Evolutionary conservation across 192 early-diverging fungal genomes (phyloP).

Genomic region (Gamsiella multidivaricata): DNA sequence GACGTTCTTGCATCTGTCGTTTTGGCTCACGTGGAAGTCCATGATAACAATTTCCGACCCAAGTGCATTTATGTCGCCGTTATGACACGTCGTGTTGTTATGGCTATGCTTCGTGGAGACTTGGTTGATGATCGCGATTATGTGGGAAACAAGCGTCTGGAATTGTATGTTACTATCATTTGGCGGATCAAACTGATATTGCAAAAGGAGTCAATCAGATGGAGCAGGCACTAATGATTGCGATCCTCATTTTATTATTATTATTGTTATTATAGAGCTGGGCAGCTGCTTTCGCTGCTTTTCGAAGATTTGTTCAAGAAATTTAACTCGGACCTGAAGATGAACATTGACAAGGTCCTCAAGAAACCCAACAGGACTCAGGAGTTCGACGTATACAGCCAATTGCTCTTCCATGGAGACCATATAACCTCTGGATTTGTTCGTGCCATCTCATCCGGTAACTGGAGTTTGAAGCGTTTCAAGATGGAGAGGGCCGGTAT

Average conservation of each 20-base stretch:
- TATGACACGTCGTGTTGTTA: slow-evolving; percentile 92
- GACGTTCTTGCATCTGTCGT: slow-evolving; percentile 89
- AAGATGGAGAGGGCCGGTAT: slow-evolving; percentile 99
- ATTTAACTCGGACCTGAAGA: slow-evolving; percentile 88
- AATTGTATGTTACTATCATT: slow-evolving; percentile 76
- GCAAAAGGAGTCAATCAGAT: not conserved
- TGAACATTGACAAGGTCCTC: slow-evolving; percentile 90
- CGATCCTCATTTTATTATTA: not conserved
- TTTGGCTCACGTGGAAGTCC: slow-evolving; percentile 90
- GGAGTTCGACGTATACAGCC: slow-evolving; percentile 89
- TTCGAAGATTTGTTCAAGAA: slow-evolving; percentile 99
- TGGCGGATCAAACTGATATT: slow-evolving; percentile 70
- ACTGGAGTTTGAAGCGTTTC: slow-evolving; percentile 99
- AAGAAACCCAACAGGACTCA: slow-evolving; percentile 88
- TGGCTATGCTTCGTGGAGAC: slow-evolving; percentile 82
- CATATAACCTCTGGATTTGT: slow-evolving; percentile 93
- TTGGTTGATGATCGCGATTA: slow-evolving; percentile 97
- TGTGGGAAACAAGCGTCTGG: slow-evolving; percentile 97
- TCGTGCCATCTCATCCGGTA: slow-evolving; percentile 94
- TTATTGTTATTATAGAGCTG: slow-evolving; percentile 70
- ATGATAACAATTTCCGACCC: slow-evolving; percentile 86
- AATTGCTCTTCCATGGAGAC: slow-evolving; percentile 77
- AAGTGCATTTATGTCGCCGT: slow-evolving; percentile 94
- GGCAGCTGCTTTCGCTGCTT: slow-evolving; percentile 90
- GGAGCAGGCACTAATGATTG: not conserved